phyloP scores from a whole-genome alignment of 225 moss, liverwort and hornwort genomes.

The Anthoceros angustus region DNA sequence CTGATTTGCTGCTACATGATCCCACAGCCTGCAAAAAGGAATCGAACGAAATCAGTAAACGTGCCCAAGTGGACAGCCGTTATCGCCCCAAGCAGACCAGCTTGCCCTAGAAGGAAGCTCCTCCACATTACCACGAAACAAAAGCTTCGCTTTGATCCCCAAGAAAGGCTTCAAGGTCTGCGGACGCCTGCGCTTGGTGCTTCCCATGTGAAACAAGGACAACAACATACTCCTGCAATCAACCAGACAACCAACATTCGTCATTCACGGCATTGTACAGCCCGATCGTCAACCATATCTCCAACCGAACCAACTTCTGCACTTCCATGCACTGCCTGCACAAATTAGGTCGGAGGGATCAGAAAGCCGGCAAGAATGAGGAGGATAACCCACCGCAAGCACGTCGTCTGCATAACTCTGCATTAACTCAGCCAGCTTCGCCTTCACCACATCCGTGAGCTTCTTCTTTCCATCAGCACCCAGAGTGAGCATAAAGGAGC shows the following conservation, averaged over 20 bases:
- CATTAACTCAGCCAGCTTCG: slow-evolving; percentile 59
- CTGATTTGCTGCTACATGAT: slow-evolving; percentile 42
- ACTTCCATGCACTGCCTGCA: neutral
- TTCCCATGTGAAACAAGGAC: slow-evolving; percentile 73
- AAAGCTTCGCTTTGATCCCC: slow-evolving; percentile 61
- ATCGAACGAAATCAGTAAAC: neutral
- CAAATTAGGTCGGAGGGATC: neutral
- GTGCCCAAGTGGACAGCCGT: too few relatives aligned
- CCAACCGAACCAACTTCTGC: neutral
- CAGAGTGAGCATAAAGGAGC: neutral
- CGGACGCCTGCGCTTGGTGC: slow-evolving; percentile 51
- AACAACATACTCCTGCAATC: slow-evolving; percentile 59
- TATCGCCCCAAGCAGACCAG: too few relatives aligned
- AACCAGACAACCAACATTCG: neutral
- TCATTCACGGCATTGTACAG: neutral
- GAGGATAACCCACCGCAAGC: slow-evolving; percentile 37
- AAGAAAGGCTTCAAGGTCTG: slow-evolving; percentile 73
- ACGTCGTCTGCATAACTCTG: slow-evolving; percentile 75
- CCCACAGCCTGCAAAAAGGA: slow-evolving; percentile 53
- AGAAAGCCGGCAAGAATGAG: slow-evolving; percentile 7
- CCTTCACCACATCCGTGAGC: slow-evolving; percentile 61
- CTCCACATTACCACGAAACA: slow-evolving; percentile 39
- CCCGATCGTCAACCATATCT: neutral
- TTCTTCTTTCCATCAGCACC: slow-evolving; percentile 11
- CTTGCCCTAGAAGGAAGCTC: too few relatives aligned